Base-by-base conservation (phyloP, 495 filamentous ascomycete species). In the Talaromyces thailandensis region DNA sequence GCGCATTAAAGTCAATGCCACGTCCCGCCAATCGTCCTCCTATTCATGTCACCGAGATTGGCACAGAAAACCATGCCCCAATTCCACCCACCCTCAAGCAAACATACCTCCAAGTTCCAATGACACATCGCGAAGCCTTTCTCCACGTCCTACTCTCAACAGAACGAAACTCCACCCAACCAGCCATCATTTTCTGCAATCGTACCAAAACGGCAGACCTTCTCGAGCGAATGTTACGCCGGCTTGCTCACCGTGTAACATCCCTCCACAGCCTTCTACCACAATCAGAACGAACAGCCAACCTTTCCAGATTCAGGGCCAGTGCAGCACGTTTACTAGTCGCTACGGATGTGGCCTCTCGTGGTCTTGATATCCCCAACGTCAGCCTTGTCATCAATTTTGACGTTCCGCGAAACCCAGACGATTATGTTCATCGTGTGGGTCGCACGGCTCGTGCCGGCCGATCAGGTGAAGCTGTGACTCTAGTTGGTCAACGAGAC, bases 401-500 rank as follows among this genome's bases (percentile, higher is more conserved):
- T 69, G 95, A 98, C 68, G 85, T 99, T 18, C 94, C 94, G 1
- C 86, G 93, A 2, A 91, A 97, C 70, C 92, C 94, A 35, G 94
- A 97, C 71, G 95, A 96, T 71, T 99, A 98, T 67, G 91, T 99
- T 63, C 94, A 99, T 74, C 88, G 94, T 23, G 93, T 96, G 60
- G 94, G 94, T 68, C 88, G 94, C 68, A 99, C 94, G 11, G 94
- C 95, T 7, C 84, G 94, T 80, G 94, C 94, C 6, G 94, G 95
- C 0, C 81, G 89, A 50, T 76, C 73, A 26, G 94, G 94, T 69
- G 86, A 91, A 62, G 86, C 88, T 2, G 86, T 97, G 16, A 96
- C 92, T 14, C 82, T 99, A 62, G 86, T 99, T 2, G 94, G 93
- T 25, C 93, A 97, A 80, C 79, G 92, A 62, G 94, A 98, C 71